Evolutionary conservation across 768 basidiomycete genomes (phyloP).

Genomic region (Amanita molliuscula): DNA sequence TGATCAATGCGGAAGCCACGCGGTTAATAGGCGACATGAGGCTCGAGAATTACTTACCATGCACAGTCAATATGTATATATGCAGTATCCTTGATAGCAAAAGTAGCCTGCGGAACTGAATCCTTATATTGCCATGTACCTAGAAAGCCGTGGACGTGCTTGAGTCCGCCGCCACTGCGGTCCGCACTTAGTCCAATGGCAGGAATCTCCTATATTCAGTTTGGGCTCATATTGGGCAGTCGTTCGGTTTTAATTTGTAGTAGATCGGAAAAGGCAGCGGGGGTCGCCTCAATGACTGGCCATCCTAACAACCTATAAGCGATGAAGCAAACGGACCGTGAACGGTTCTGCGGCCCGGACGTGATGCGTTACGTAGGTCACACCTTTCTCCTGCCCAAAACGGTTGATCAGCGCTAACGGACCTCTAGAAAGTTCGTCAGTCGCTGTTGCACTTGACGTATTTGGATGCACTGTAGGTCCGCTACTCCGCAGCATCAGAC

Average conservation of each 20-base stretch:
- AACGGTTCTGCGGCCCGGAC: too few species aligned
- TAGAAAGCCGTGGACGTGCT: conserved; percentile 15
- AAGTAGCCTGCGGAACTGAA: conserved; percentile 44
- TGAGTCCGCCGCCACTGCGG: conserved; percentile 14
- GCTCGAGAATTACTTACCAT: conserved; percentile 17
- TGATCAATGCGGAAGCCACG: not conserved
- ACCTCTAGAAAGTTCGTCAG: too few species aligned
- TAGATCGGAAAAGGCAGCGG: not conserved
- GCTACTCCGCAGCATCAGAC: too few species aligned
- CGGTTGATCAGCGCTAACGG: too few species aligned
- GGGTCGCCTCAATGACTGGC: not conserved
- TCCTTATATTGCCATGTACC: conserved; percentile 80
- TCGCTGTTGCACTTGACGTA: too few species aligned
- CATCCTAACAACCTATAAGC: not conserved
- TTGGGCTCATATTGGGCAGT: not conserved
- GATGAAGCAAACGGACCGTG: too few species aligned
- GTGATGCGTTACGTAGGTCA: too few species aligned
- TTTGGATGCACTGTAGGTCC: too few species aligned
- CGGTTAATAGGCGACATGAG: not conserved
- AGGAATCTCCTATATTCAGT: conserved; percentile 51
- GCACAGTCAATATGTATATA: conserved; percentile 76
- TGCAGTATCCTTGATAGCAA: conserved; percentile 62
- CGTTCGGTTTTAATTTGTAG: not conserved
- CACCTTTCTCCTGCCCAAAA: too few species aligned
- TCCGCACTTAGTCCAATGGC: conserved; percentile 45